phyloP scores from a whole-genome alignment of 129 eudicot species.

The Artemisia annua region DNA sequence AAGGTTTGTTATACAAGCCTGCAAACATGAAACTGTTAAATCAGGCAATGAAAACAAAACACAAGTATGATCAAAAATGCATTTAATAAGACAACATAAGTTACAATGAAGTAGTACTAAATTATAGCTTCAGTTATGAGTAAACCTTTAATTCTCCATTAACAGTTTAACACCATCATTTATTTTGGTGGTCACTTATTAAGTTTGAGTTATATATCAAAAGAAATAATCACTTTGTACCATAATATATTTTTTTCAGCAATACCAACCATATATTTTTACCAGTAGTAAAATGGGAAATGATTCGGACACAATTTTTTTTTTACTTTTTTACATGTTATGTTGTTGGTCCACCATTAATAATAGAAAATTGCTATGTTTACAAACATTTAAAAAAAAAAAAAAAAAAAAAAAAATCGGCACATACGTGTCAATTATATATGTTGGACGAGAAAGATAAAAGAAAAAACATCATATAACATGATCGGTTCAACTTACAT shows the following conservation, averaged over 20 bases:
- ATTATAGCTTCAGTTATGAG: constrained; percentile 23
- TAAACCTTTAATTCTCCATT: constrained; percentile 22
- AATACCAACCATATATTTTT: too few species aligned
- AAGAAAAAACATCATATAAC: too few species aligned
- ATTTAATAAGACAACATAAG: constrained; percentile 15
- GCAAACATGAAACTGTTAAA: constrained; percentile 13
- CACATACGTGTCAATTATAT: too few species aligned
- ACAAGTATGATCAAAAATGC: background rate
- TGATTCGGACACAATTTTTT: too few species aligned
- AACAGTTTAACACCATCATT: constrained; percentile 18
- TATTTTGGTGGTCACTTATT: constrained; percentile 3
- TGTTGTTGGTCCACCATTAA: too few species aligned
- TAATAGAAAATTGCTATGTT: too few species aligned
- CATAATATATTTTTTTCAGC: background rate
- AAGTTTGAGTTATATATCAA: background rate
- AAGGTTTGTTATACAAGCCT: constrained; percentile 11
- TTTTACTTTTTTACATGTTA: too few species aligned
- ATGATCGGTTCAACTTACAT: too few species aligned
- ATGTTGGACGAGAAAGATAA: too few species aligned
- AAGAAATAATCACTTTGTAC: background rate
- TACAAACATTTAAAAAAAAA: too few species aligned
- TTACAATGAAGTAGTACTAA: constrained; percentile 9
- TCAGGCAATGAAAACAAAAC: constrained; percentile 14
- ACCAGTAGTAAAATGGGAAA: too few species aligned
- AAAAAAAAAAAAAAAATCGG: too few species aligned